A percentile compares a stretch with the other conserved stretches of the same genome.
Conservation (phyloP, 257 asterid genomes). For the Ligustrum vulgare region DNA sequence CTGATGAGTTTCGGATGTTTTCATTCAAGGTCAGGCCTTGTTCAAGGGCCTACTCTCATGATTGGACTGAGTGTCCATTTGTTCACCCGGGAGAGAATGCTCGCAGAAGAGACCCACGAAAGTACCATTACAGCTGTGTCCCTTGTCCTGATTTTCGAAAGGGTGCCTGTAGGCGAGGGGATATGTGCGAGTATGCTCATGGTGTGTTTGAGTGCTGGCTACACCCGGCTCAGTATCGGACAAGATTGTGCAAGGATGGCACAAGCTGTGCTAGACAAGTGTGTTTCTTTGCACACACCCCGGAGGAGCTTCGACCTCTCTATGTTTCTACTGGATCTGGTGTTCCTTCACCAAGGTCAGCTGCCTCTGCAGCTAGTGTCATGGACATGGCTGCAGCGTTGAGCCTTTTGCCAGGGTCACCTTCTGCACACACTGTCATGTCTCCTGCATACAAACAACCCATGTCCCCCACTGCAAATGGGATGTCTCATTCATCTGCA, state of each 20-base stretch:
- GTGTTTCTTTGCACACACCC: conserved; percentile 87
- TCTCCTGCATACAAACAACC: conserved; percentile 74
- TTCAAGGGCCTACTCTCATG: conserved; percentile 97
- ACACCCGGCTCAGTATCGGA: conserved; percentile 94
- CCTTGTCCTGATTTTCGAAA: conserved; percentile 97
- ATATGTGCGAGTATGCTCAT: conserved; percentile 97
- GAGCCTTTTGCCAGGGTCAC: conserved; percentile 78
- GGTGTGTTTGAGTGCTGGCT: conserved; percentile 99
- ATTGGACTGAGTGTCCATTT: conserved; percentile 98
- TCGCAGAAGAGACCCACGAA: conserved; percentile 90
- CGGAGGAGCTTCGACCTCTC: conserved; percentile 89
- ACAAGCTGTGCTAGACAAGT: conserved; percentile 78
- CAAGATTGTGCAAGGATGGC: conserved; percentile 89
- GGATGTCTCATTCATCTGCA: conserved; percentile 57
- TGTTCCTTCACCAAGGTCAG: conserved; percentile 83
- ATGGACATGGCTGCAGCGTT: conserved; percentile 96
- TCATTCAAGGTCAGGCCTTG: conserved; percentile 93
- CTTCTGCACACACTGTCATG: conserved; percentile 67
- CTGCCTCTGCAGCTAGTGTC: conserved; percentile 67
- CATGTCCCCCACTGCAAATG: conserved; percentile 73
- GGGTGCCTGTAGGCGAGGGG: conserved; percentile 94
- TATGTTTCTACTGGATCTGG: conserved; percentile 92
- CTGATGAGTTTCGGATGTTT: conserved; percentile 93
- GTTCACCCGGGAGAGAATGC: conserved; percentile 99
- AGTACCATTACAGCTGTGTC: conserved; percentile 91